Evolutionary conservation across 805 yeast species (phyloP).

Genomic region (Wickerhamiella lipophila): DNA sequence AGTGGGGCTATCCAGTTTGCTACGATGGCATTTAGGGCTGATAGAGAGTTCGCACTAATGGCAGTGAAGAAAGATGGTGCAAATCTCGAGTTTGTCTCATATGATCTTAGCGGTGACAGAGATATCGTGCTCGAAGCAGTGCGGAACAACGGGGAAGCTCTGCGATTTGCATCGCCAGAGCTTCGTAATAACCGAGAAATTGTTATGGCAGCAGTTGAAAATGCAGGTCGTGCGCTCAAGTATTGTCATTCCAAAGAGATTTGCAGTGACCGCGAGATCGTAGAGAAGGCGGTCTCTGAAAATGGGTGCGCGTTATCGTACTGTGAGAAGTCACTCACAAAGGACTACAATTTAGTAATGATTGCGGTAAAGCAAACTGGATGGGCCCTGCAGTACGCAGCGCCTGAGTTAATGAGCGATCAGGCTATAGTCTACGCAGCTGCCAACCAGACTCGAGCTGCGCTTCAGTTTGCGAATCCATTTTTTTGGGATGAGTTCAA

Average conservation of each 20-base stretch:
- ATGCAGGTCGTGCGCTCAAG: neutral
- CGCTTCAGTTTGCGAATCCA: neutral
- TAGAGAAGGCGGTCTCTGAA: neutral
- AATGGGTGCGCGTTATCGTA: neutral
- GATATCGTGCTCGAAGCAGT: constrained; percentile 1
- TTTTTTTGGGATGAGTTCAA: neutral
- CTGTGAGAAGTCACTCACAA: neutral
- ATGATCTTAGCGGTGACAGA: constrained; percentile 1
- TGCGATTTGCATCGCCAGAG: neutral
- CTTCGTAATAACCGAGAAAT: neutral
- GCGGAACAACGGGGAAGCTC: neutral
- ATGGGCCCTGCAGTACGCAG: constrained; percentile 1
- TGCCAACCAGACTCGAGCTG: neutral
- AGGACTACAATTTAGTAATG: neutral
- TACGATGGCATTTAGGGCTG: neutral
- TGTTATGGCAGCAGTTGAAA: neutral
- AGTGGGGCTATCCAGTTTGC: constrained; percentile 2
- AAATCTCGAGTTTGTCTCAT: neutral
- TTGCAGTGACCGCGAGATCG: constrained; percentile 1
- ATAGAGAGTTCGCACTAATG: neutral
- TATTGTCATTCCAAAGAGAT: neutral
- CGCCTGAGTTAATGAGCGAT: neutral
- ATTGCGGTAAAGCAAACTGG: neutral
- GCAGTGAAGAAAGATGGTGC: neutral
- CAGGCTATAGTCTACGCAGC: neutral